phyloP scores from a whole-genome alignment of 208 protist species.

The Wallacemonas rigidus region DNA sequence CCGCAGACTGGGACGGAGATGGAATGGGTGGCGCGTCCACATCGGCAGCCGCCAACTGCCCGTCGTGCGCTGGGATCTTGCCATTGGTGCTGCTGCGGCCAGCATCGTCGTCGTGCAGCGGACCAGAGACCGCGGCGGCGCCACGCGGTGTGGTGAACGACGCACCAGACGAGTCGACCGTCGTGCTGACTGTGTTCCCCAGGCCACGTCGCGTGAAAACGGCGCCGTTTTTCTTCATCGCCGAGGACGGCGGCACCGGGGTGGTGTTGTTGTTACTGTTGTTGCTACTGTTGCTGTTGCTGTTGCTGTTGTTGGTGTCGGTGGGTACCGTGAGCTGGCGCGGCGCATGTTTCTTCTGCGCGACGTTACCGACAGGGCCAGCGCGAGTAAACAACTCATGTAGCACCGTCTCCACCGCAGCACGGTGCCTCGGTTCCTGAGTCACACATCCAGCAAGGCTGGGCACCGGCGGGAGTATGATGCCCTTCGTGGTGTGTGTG shows the following conservation, averaged over 20 bases:
- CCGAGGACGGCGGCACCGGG: neutral
- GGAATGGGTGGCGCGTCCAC: no score
- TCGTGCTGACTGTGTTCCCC: neutral
- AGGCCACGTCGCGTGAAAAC: neutral
- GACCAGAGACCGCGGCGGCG: neutral
- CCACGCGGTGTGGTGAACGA: neutral
- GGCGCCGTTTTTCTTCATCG: neutral
- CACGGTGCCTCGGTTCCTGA: neutral
- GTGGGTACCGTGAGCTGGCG: neutral
- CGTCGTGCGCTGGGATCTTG: neutral
- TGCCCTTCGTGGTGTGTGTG: no score
- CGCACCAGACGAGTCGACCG: no score
- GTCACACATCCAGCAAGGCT: no score
- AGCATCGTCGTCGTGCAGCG: neutral
- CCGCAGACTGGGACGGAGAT: no score
- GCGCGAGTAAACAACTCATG: neutral
- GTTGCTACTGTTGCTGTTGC: neutral
- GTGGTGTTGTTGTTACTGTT: neutral
- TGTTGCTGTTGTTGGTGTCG: neutral
- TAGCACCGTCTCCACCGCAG: constrained; percentile 1
- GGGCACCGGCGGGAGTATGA: no score
- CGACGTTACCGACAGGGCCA: neutral
- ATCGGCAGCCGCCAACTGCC: neutral
- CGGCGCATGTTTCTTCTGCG: neutral
- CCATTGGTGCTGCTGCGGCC: neutral